Evolutionary conservation across 1,284 basidiomycete species (phyloP).

Genomic region (Tilletia walkeri): DNA sequence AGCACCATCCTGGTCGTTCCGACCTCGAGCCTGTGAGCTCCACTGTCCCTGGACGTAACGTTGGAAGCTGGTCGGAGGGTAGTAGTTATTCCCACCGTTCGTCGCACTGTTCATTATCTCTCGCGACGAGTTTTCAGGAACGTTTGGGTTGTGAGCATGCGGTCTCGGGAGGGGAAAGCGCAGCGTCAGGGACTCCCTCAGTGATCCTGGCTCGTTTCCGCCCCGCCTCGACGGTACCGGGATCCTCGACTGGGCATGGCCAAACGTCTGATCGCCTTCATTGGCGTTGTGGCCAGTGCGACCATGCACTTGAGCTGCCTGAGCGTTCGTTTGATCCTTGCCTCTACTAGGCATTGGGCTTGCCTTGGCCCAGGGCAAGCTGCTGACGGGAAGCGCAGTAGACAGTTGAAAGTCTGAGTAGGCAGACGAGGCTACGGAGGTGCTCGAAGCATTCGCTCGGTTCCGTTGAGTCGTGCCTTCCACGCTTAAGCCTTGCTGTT

Average conservation of each 20-base stretch:
- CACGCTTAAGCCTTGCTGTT: background rate
- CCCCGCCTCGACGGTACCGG: no score
- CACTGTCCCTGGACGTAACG: background rate
- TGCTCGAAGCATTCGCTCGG: no score
- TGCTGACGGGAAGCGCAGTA: slow-evolving; percentile 1
- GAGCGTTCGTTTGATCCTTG: no score
- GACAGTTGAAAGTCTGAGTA: slow-evolving; percentile 3
- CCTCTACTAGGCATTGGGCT: no score
- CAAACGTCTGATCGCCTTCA: background rate
- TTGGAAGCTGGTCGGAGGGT: background rate
- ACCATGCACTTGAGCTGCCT: no score
- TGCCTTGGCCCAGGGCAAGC: background rate
- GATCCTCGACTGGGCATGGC: background rate
- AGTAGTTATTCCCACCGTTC: background rate
- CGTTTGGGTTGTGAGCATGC: background rate
- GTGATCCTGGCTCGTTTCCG: background rate
- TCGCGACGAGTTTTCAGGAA: no score
- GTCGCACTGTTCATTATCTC: background rate
- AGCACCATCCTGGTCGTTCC: no score
- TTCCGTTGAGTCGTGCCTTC: no score
- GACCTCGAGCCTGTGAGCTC: no score
- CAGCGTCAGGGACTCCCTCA: background rate
- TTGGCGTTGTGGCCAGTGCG: background rate
- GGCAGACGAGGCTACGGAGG: slow-evolving; percentile 4
- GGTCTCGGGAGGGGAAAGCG: slow-evolving; percentile 10